Percentiles rank a stretch among this genome's conserved stretches.
Conservation (phyloP, 106 monocot species). For the Platanthera zijinensis region DNA sequence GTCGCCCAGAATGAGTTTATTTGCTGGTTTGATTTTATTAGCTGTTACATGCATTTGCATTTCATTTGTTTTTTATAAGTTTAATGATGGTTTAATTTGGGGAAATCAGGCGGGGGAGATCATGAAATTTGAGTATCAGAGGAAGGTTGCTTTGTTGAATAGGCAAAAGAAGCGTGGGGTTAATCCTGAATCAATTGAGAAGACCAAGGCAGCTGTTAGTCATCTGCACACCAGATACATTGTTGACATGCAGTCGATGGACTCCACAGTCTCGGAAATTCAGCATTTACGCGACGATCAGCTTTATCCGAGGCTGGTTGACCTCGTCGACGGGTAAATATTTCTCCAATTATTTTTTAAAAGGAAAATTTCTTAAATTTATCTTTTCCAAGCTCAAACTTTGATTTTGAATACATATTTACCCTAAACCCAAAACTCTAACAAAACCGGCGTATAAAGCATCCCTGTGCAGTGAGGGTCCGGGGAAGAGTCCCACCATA, state of each 20-base stretch:
- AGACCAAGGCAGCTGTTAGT: conserved; percentile 87
- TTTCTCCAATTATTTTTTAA: background rate
- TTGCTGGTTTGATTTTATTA: background rate
- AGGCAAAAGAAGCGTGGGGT: conserved; percentile 69
- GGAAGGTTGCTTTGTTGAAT: conserved; percentile 72
- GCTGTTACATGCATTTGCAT: background rate
- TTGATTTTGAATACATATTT: background rate
- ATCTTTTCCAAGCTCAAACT: background rate
- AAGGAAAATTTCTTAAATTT: background rate
- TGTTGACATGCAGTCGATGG: conserved; percentile 98
- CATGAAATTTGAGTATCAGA: conserved; percentile 95
- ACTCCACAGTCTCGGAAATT: conserved; percentile 90
- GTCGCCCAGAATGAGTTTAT: background rate
- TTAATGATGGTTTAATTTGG: conserved; percentile 5
- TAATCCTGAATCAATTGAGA: conserved; percentile 61
- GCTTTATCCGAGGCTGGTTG: conserved; percentile 60
- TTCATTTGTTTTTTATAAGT: background rate
- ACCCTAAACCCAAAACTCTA: no score
- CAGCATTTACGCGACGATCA: conserved; percentile 81
- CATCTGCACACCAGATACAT: conserved; percentile 96
- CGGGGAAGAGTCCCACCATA: no score
- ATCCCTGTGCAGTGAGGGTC: no score
- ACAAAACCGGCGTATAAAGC: no score
- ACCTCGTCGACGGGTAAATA: conserved; percentile 71
- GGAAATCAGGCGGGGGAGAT: conserved; percentile 62